Conservation (phyloP, 2,329 filamentous ascomycete species). For the Colletotrichum scovillei region DNA sequence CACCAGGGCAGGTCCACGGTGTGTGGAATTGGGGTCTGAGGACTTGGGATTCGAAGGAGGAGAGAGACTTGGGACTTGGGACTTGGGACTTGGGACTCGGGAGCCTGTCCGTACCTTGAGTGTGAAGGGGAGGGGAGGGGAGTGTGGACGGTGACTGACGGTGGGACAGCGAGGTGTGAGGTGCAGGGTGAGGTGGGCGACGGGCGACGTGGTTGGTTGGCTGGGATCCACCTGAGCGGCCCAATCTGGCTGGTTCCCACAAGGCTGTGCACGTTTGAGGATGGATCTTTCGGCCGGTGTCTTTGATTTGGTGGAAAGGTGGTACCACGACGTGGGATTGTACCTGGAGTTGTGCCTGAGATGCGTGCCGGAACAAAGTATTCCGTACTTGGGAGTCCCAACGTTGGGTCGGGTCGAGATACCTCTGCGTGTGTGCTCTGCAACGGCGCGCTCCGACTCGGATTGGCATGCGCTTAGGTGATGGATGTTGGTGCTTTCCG, state of each 20-base stretch:
- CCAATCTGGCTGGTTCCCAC: constrained; percentile 35
- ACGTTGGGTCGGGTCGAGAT: constrained; percentile 7
- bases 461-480: constrained; percentile 26
- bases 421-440: constrained; percentile 8
- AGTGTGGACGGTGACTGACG: background rate
- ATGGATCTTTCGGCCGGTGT: constrained; percentile 30
- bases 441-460: constrained; percentile 33
- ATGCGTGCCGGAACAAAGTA: background rate
- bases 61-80: background rate
- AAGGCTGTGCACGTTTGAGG: constrained; percentile 40
- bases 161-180: background rate
- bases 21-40: constrained; percentile 16
- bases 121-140: background rate
- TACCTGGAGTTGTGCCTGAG: constrained; percentile 4
- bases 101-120: background rate
- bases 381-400: background rate
- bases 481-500: background rate
- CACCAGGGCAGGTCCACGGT: background rate
- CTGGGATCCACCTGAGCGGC: constrained; percentile 1
- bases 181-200: background rate
- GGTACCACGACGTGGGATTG: background rate
- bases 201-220: constrained; percentile 13
- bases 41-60: no score
- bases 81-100: background rate
- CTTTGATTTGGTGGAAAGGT: constrained; percentile 8